Conservation (phyloP, 768 basidiomycete genomes). For the Phylloporus rhodoxanthus region DNA sequence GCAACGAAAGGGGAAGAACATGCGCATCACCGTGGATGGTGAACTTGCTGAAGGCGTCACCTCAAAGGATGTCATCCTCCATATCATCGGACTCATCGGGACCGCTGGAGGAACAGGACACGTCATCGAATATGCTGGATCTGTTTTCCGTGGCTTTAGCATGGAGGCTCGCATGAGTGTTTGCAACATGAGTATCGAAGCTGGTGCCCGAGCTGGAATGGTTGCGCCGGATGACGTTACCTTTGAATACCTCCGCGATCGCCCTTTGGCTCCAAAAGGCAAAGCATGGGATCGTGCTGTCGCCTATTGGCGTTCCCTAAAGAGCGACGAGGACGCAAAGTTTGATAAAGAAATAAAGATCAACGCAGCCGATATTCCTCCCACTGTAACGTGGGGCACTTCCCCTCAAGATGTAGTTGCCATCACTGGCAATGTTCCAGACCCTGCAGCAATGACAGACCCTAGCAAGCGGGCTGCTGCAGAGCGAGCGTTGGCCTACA, state of each 20-base stretch:
- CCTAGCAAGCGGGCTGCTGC: constrained; percentile 61
- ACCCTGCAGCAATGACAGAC: constrained; percentile 63
- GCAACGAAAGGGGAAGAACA: constrained; percentile 86
- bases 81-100: constrained; percentile 87
- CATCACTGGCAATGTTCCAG: constrained; percentile 77
- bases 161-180: constrained; percentile 91
- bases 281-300: constrained; percentile 82
- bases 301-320: constrained; percentile 80
- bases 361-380: constrained; percentile 77
- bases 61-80: constrained; percentile 86
- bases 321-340: constrained; percentile 73
- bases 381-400: constrained; percentile 90
- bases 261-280: constrained; percentile 77
- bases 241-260: constrained; percentile 74
- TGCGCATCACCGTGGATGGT: constrained; percentile 87
- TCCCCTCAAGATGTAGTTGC: constrained; percentile 84
- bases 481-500: constrained; percentile 74
- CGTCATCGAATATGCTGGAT: constrained; percentile 90
- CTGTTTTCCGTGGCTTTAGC: constrained; percentile 74
- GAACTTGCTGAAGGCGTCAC: constrained; percentile 73
- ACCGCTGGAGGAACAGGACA: constrained; percentile 92
- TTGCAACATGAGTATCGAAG: constrained; percentile 96
- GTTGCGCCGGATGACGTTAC: constrained; percentile 86
- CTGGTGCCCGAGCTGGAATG: constrained; percentile 90
- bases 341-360: constrained; percentile 82